These are phyloP conservation scores for Yamadazyma laniorum DNA, from an alignment of 805 yeast genomes.

Conservation along the genomic window DNA sequence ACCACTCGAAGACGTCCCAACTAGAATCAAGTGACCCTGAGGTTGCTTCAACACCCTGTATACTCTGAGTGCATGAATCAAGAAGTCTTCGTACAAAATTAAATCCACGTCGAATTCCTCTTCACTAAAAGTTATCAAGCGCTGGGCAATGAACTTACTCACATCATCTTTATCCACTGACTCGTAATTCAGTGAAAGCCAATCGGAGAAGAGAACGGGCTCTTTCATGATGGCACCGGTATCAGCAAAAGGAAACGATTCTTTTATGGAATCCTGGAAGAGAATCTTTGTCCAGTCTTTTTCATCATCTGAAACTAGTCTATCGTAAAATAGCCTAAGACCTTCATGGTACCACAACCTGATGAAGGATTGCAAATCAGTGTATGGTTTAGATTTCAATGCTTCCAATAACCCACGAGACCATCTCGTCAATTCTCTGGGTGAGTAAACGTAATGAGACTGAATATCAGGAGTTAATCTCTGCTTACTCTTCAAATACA, in stretches of 20 bases:
- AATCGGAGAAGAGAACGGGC: constrained; percentile 69
- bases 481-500: constrained; percentile 48
- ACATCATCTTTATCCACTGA: constrained; percentile 52
- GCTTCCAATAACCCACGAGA: constrained; percentile 67
- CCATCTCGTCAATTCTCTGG: constrained; percentile 91
- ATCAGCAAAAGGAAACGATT: constrained; percentile 49
- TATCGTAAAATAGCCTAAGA: constrained; percentile 70
- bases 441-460: constrained; percentile 75
- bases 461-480: constrained; percentile 38
- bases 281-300: constrained; percentile 48
- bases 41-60: constrained; percentile 80
- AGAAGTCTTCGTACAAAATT: constrained; percentile 63
- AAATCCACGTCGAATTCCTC: constrained; percentile 66
- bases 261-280: constrained; percentile 25
- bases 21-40: constrained; percentile 86
- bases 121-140: constrained; percentile 71
- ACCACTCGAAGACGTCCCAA: constrained; percentile 83
- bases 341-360: constrained; percentile 83
- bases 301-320: constrained; percentile 52
- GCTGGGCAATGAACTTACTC: constrained; percentile 53
- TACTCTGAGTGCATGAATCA: constrained; percentile 73
- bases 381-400: constrained; percentile 32
- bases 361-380: constrained; percentile 45
- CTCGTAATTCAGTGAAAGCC: constrained; percentile 66
- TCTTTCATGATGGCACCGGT: constrained; percentile 29